Evolutionary conservation across 2,329 filamentous ascomycete species (phyloP).

Genomic region (Aspergillus versicolor): DNA sequence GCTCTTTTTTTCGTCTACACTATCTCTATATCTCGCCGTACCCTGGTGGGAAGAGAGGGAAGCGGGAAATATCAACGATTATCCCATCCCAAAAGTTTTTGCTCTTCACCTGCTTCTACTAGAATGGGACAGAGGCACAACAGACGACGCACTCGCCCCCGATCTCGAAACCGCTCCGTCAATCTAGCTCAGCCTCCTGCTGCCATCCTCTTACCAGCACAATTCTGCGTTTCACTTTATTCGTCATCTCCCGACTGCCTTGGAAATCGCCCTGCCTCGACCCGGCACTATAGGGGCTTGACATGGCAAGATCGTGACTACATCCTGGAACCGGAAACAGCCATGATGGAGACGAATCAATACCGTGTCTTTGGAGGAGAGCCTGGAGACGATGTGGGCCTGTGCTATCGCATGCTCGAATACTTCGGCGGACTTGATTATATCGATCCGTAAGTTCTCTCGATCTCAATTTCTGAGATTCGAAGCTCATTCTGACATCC

Average conservation of each 20-base stretch:
- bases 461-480: neutral
- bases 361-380: constrained; percentile 48
- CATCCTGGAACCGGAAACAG: constrained; percentile 28
- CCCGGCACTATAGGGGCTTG: constrained; percentile 43
- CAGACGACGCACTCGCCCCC: constrained; percentile 45
- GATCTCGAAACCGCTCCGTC: constrained; percentile 35
- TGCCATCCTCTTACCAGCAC: constrained; percentile 19
- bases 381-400: constrained; percentile 42
- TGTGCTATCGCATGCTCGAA: constrained; percentile 52
- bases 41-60: constrained; percentile 7
- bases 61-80: constrained; percentile 4
- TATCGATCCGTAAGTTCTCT: constrained; percentile 41
- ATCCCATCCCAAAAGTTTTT: constrained; percentile 11
- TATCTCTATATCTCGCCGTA: constrained; percentile 1
- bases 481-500: constrained; percentile 6
- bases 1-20: constrained; percentile 9
- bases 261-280: constrained; percentile 33
- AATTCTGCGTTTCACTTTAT: constrained; percentile 9
- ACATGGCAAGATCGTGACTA: constrained; percentile 41
- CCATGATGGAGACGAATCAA: constrained; percentile 40
- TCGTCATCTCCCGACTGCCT: constrained; percentile 22
- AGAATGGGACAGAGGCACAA: constrained; percentile 50
- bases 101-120: constrained; percentile 16
- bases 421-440: constrained; percentile 51
- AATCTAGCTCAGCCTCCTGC: constrained; percentile 22